Base-by-base conservation (phyloP, 1,284 basidiomycete genomes). In the Ustilago crameri region DNA sequence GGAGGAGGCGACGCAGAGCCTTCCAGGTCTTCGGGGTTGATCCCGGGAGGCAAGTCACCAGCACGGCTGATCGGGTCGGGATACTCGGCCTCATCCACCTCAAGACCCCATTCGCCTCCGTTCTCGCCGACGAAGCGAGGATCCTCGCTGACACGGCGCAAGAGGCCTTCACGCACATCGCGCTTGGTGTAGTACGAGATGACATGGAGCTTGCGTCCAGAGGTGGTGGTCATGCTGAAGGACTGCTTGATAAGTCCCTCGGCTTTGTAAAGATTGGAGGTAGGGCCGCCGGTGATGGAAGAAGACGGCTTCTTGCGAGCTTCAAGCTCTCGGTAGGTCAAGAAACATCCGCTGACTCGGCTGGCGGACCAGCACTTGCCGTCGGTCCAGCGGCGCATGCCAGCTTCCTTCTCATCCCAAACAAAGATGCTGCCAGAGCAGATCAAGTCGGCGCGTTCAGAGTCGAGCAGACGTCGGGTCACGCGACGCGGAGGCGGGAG, bases 351-450 rank as follows among this genome's bases (percentile, higher is more conserved):
- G 40, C 85, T 85, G 8, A 86, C 86, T 27, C 86, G 78, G 20
- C 85, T 85, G 14, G 86, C 85, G 40, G 85, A 85, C 86, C 86
- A 86, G 46, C 85, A 81, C 38, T 84, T 79, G 7, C 86, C 85
- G 69, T 86, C 86, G 7, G 86, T 86, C 86, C 86, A 86, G 10
- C 86, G 66, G n/a, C 85, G 77, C 85, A 86, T 86, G 57, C 80
- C 78, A 15, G 81, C 80, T 57, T 82, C 79, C 50, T 80, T 76
- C 49, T 82, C 81, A 46, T 82, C 80, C 79, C 80, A 82, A 10
- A 78, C 80, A 68, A 82, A 82, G 51, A 82, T 70, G 45, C 74
- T 75, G 17, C 81, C 81, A 4, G 74, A 74, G 45, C 66, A 70
- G 44, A 82, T 76, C 42, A 82, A 42, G 14, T 64, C 65, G n/a